Base-by-base conservation (phyloP, 2,329 filamentous ascomycete genomes). In the Botrytis pseudocinerea region DNA sequence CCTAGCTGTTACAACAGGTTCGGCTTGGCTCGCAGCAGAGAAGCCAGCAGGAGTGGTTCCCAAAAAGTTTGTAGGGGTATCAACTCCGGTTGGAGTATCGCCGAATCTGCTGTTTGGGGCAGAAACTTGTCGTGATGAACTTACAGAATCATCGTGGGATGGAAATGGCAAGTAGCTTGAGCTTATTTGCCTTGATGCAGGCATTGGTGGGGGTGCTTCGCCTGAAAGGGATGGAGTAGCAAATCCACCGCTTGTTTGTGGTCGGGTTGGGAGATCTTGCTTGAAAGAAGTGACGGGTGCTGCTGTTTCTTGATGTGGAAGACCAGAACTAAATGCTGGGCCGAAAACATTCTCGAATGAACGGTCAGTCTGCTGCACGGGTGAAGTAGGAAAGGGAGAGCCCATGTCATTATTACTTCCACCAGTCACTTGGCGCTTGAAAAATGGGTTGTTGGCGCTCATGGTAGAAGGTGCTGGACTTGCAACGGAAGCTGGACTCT, bases 391-490 rank as follows among this genome's bases (percentile, higher is more conserved):
- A 40, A 82, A 80, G 74, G 85, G 85, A 40, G 83, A 85, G 28
- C 86, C 85, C 78, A 85, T 83, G 60, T 85, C 84, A 54, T 78
- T 78, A 65, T 88, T 86, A 82, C 89, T 91, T 73, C 85, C 87
- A 69, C 48, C 65, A 25, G 65, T 69, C 20, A 35, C 48, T 64
- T 89, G 88, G 63, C 89, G 86, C 79, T 94, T 91, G 85, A 98
- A 98, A 86, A 99, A 99, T 0, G 96, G 96, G 81, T 99, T 99
- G 79, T 94, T 98, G 78, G 88, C 93, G 81, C 91, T 95, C 62
- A 90, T 85, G 4, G 87, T 87, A 57, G 90, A 92, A 70, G 86
- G 85, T 73, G 90, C 87, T 60, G 94, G 93, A 82, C 93, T 97
- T 72, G 86, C 87, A 69, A 93, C 86, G 74, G 87, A 82, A 73